Base-by-base conservation (phyloP, 176 grass and related monocot species). In the Aegilops longissima region DNA sequence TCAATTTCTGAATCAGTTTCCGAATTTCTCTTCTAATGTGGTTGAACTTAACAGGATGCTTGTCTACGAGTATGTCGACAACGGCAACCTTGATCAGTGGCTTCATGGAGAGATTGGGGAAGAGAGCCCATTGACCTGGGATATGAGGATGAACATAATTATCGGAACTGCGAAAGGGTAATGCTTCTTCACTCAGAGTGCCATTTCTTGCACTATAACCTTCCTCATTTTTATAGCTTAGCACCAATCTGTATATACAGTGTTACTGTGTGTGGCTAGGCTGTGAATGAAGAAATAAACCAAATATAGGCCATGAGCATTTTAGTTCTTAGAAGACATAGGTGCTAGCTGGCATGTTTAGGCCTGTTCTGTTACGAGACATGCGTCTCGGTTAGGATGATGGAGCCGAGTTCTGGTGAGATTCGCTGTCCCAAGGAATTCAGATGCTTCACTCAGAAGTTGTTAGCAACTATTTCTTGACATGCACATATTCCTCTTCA, bases 151-250 rank as follows among this genome's bases (percentile, higher is more conserved):
- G 94, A 98, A 98, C 89, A 89, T 98, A 86, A 89, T 98, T 76
- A 92, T 98, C 51, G 94, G 90, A 90, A 98, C 97, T 8, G 97
- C 97, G 66, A 98, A 98, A 96, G 97, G 90, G 97, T 98, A 84
- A 89, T 88, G 21, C 56, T 73, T 78, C 42, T 85, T 91, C 1
- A 14, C 10, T 78, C 38, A 5, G 17, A 23, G 47, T 30, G 1
- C 20, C 38, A 8, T 59, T 33, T 16, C 5, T 75, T 80, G 38
- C 27, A 76, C 21, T 59, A 62, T 16, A 47, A 61, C 38, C 44
- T 49, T 86, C 2, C 67, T 39, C 68, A 42, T 45, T 30, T 30
- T 0, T 6, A 21, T 27, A 38, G 3, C 62, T 79, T 18, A 10
- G 61, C 16, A 51, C 42, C 7, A 72, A 73, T 20, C 21, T 79